These are phyloP conservation scores for Aspergillus sp. DNA, from an alignment of 2,329 filamentous ascomycete genomes.

Conservation along the genomic window DNA sequence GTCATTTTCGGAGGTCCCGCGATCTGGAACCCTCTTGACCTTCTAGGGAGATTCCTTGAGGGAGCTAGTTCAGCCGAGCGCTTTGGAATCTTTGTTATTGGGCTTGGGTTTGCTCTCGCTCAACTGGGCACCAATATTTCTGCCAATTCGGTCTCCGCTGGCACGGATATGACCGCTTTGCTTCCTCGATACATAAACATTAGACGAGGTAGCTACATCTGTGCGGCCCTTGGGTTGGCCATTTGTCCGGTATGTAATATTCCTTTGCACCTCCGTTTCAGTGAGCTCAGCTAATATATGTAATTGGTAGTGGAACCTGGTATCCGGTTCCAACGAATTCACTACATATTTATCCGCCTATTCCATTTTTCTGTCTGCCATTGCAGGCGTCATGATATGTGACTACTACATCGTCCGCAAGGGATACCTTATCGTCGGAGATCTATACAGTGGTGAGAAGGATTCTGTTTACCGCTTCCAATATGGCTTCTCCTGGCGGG, in stretches of 20 bases:
- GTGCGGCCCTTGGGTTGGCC: constrained; percentile 72
- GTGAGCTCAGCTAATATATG: constrained; percentile 8
- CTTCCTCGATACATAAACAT: constrained; percentile 80
- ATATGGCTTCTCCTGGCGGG: constrained; percentile 77
- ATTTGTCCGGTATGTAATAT: constrained; percentile 68
- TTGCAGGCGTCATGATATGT: constrained; percentile 84
- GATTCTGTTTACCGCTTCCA: constrained; percentile 68
- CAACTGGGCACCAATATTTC: constrained; percentile 86
- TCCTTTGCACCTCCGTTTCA: neutral
- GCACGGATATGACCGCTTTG: constrained; percentile 78
- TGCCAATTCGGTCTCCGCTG: constrained; percentile 80
- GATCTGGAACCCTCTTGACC: constrained; percentile 71
- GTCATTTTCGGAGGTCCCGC: constrained; percentile 63
- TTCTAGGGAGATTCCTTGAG: constrained; percentile 67
- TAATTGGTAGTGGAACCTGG: constrained; percentile 59
- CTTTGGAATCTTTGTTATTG: constrained; percentile 74
- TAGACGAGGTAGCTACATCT: constrained; percentile 82
- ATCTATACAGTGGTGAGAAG: constrained; percentile 71
- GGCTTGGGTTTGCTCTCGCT: constrained; percentile 70
- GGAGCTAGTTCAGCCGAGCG: constrained; percentile 68
- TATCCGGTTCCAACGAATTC: constrained; percentile 75
- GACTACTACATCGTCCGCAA: constrained; percentile 87
- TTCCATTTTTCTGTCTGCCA: constrained; percentile 89
- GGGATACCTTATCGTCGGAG: constrained; percentile 75
- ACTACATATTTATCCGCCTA: constrained; percentile 90